Base-by-base conservation (phyloP, 257 asterid species). In the Plectranthus barbatus region DNA sequence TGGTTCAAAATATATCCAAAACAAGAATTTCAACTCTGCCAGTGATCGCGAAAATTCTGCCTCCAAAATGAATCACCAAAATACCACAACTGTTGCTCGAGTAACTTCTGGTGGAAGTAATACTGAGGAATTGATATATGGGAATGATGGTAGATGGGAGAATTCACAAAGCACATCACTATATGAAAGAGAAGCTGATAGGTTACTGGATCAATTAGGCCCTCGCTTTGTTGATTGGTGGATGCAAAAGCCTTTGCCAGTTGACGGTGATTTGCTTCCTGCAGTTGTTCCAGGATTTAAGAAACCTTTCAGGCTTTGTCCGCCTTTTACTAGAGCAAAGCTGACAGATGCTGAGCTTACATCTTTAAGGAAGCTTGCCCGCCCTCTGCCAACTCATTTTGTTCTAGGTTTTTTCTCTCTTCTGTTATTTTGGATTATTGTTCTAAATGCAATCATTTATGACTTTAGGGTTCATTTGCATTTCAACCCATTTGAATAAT, bases 171-270 rank as follows among this genome's bases (percentile, higher is more conserved):
- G 61, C 42, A 40, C 75, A 50, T 76, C 99, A 24, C 85, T 92
- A 7, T 89, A 80, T 58, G 95, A 82, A 71, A 79, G 88, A 72
- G 99, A 92, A 83, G 73, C 78, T 50, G 94, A 92, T 81, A 76
- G 97, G 72, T 79, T 92, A 57, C 76, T 92, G 84, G 91, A 89
- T 72, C 88, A 85, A 44, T 71, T 92, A 70, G 99, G 99, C 45
- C 97, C 99, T 18, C 97, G 95, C 36, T 92, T 83, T 78, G 81
- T 79, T 64, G 99, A 89, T 73, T 89, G 99, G 99, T 92, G 99
- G 99, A 71, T 75, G 84, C 81, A 66, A 55, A 89, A 85, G 78
- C 97, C 98, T 72, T 71, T 92, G 81, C 99, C 99, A 0, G 95
- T 92, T 57, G 94, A 92, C 66, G 98, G 83, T 14, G 98, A 88